phyloP scores from a whole-genome alignment of 2,329 filamentous ascomycete genomes.

The Exserohilum turcica region DNA sequence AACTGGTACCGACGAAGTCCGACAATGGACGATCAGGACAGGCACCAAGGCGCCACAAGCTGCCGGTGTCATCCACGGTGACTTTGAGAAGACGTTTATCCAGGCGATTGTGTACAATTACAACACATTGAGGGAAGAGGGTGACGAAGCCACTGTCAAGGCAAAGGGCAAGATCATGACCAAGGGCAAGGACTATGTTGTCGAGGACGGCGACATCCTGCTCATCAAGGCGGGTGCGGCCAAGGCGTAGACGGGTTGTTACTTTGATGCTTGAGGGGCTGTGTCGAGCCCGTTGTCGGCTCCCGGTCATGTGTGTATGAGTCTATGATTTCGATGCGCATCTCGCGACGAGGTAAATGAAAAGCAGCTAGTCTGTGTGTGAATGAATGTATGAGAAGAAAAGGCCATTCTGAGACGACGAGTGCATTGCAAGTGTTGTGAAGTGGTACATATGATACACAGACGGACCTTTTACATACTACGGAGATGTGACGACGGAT shows the following conservation, averaged over 20 bases:
- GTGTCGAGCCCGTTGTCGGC: not conserved
- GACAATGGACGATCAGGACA: constrained; percentile 96
- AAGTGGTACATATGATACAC: not conserved
- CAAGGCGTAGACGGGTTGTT: constrained; percentile 60
- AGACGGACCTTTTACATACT: not conserved
- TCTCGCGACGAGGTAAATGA: constrained; percentile 22
- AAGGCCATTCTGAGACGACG: constrained; percentile 1
- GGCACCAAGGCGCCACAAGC: constrained; percentile 97
- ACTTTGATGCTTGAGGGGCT: not conserved
- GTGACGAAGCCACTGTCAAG: constrained; percentile 87
- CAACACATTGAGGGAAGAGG: constrained; percentile 76
- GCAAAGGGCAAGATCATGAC: constrained; percentile 96
- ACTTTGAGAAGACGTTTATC: constrained; percentile 99
- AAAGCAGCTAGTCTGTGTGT: constrained; percentile 24
- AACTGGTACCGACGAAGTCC: constrained; percentile 90
- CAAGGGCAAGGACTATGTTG: constrained; percentile 96
- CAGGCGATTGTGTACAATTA: constrained; percentile 96
- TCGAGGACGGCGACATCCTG: constrained; percentile 80
- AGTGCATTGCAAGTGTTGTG: not conserved
- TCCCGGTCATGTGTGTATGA: constrained; percentile 7
- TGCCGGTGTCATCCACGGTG: constrained; percentile 95
- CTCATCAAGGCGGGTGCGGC: constrained; percentile 90
- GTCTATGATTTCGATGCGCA: constrained; percentile 14
- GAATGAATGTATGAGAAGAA: constrained; percentile 29
- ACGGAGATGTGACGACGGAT: not conserved